A percentile compares a stretch with the other conserved stretches of the same genome.
phyloP scores from a whole-genome alignment of 768 basidiomycete species.

The Suillus hirtellus region DNA sequence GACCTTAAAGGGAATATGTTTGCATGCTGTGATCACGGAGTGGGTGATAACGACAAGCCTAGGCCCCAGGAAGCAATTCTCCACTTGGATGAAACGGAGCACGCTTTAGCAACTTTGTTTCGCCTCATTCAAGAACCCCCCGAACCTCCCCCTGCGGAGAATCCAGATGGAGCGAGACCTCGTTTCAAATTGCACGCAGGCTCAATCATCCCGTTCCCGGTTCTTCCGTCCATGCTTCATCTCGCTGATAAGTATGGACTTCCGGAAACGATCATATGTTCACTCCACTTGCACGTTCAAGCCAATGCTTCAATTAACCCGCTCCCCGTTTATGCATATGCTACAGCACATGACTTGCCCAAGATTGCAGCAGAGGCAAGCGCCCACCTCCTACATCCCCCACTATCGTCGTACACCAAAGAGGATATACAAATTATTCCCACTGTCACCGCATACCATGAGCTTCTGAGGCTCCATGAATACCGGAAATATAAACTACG shows the following conservation, averaged over 20 bases:
- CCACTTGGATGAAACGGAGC: slow-evolving; percentile 55
- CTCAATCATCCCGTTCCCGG: slow-evolving; percentile 62
- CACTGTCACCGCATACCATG: slow-evolving; percentile 62
- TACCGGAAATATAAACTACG: slow-evolving; percentile 54
- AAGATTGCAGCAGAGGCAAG: slow-evolving; percentile 58
- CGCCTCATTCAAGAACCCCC: slow-evolving; percentile 59
- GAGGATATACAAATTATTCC: slow-evolving; percentile 56
- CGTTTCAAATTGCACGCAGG: slow-evolving; percentile 32
- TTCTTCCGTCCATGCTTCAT: slow-evolving; percentile 55
- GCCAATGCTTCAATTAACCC: slow-evolving; percentile 52
- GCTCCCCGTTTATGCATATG: slow-evolving; percentile 63
- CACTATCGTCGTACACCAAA: slow-evolving; percentile 53
- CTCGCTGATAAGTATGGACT: slow-evolving; percentile 71
- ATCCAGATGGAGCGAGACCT: slow-evolving; percentile 33
- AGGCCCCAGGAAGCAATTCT: slow-evolving; percentile 35
- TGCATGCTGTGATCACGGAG: slow-evolving; percentile 47
- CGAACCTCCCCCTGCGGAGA: slow-evolving; percentile 37
- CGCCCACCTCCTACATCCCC: slow-evolving; percentile 52
- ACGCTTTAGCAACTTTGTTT: slow-evolving; percentile 50
- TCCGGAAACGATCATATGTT: slow-evolving; percentile 41
- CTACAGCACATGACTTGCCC: slow-evolving; percentile 43
- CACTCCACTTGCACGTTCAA: slow-evolving; percentile 52
- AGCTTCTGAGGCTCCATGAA: slow-evolving; percentile 59
- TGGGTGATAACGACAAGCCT: slow-evolving; percentile 14
- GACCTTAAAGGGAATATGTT: slow-evolving; percentile 64